phyloP scores from a whole-genome alignment of 352 stramenopile genomes.

The Phytophthora europaea region DNA sequence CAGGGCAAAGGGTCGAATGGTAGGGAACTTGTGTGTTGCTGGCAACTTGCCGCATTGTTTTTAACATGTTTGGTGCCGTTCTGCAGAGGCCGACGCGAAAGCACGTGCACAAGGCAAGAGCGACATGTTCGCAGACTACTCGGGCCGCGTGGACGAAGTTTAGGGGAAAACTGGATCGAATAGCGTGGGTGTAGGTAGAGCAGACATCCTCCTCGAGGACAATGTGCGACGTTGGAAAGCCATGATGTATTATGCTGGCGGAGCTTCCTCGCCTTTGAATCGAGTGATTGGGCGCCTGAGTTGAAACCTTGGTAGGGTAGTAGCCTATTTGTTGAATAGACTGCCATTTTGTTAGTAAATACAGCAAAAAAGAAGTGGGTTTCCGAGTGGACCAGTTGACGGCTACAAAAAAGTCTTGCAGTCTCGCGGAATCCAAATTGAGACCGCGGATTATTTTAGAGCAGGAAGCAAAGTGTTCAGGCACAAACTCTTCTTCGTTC shows the following conservation, averaged over 20 bases:
- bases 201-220: neutral
- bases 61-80: constrained; percentile 5
- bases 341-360: constrained; percentile 15
- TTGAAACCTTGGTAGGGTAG: neutral
- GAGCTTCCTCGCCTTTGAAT: neutral
- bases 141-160: constrained; percentile 74
- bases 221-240: neutral
- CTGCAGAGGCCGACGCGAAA: constrained; percentile 38
- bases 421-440: too few species aligned
- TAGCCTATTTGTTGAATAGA: constrained; percentile 27
- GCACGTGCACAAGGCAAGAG: constrained; percentile 56
- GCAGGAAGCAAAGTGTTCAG: neutral
- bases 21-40: constrained; percentile 16
- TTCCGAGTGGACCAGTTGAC: too few species aligned
- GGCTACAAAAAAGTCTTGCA: too few species aligned
- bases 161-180: constrained; percentile 29
- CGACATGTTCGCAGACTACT: constrained; percentile 80
- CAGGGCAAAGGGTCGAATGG: constrained; percentile 41
- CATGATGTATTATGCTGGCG: constrained; percentile 1
- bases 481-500: neutral
- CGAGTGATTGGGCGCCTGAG: neutral
- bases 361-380: neutral
- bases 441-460: too few species aligned
- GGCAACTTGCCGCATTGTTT: neutral
- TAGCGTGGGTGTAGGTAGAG: neutral